Evolutionary conservation across 1,284 basidiomycete species (phyloP).

Genomic region (Coriolopsis trogii): DNA sequence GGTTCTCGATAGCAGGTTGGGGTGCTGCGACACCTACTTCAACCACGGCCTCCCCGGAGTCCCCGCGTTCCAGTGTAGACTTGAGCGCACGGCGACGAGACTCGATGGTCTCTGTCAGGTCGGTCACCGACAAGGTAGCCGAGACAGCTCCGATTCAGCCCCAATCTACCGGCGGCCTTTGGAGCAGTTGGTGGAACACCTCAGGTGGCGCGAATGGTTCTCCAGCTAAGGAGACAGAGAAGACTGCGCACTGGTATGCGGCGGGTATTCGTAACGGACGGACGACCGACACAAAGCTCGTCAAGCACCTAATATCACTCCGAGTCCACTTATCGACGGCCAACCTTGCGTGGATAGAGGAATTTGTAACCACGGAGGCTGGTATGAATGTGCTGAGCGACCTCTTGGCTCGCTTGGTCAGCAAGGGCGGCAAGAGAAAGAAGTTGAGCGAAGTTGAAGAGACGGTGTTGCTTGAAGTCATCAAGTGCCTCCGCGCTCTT

Average conservation of each 20-base stretch:
- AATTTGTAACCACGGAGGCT: conserved; percentile 67
- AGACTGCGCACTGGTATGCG: conserved; percentile 62
- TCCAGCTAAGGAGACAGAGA: conserved; percentile 44
- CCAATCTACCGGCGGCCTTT: conserved; percentile 74
- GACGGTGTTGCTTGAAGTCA: conserved; percentile 69
- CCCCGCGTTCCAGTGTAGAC: conserved; percentile 43
- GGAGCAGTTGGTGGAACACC: conserved; percentile 73
- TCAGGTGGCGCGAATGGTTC: conserved; percentile 51
- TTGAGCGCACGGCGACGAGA: conserved; percentile 33
- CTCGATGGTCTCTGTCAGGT: conserved; percentile 23
- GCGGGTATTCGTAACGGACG: conserved; percentile 57
- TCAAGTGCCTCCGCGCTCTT: conserved; percentile 82
- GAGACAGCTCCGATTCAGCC: conserved; percentile 47
- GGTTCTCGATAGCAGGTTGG: conserved; percentile 76
- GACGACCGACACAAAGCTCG: conserved; percentile 59
- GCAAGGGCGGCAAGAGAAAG: conserved; percentile 62
- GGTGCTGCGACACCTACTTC: conserved; percentile 41
- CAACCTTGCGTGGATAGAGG: conserved; percentile 76
- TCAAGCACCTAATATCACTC: conserved; percentile 83
- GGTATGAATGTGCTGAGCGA: conserved; percentile 69
- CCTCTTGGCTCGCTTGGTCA: conserved; percentile 62
- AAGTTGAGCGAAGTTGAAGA: conserved; percentile 65
- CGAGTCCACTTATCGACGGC: conserved; percentile 87
- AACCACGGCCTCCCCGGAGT: conserved; percentile 36
- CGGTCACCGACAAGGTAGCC: conserved; percentile 32